These are phyloP conservation scores for Eimeria necatrix DNA, from an alignment of 169 alveolate species.

Conservation along the genomic window DNA sequence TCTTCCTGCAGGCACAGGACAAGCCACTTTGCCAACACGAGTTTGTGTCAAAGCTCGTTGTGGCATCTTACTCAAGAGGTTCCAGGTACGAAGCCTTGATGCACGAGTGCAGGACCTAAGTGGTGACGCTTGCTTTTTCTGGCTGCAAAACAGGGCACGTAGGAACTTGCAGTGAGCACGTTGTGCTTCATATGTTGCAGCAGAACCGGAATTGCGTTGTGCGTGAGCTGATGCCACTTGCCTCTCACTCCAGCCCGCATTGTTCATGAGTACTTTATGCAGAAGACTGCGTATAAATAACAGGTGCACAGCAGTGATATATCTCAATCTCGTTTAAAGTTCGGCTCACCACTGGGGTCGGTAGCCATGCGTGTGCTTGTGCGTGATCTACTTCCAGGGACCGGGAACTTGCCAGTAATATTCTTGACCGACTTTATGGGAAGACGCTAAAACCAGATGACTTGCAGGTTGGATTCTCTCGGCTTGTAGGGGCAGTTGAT, in stretches of 20 bases:
- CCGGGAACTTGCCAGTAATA: slow-evolving; percentile 76
- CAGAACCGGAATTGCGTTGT: neutral
- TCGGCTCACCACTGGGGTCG: no score
- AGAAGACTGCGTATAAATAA: no score
- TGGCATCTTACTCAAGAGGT: slow-evolving; percentile 68
- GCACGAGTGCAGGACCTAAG: no score
- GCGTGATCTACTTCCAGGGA: slow-evolving; percentile 51
- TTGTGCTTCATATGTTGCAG: neutral
- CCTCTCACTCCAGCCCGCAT: no score
- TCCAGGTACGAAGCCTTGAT: slow-evolving; percentile 14
- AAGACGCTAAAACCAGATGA: slow-evolving; percentile 74
- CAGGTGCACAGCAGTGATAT: no score
- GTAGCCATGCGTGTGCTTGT: neutral
- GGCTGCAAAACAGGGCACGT: no score
- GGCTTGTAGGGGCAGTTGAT: slow-evolving; percentile 77
- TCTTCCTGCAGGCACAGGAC: slow-evolving; percentile 68
- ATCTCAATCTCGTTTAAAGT: no score
- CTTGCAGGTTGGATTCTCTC: slow-evolving; percentile 77
- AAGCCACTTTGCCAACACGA: slow-evolving; percentile 77
- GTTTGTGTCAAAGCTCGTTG: slow-evolving; percentile 67
- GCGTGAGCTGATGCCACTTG: no score
- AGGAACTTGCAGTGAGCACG: neutral
- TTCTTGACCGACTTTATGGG: slow-evolving; percentile 78
- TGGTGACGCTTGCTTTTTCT: no score
- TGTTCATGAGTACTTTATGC: no score